Evolutionary conservation across 148 eudicot species (phyloP).

Genomic region (Pharnaceum exiguum): DNA sequence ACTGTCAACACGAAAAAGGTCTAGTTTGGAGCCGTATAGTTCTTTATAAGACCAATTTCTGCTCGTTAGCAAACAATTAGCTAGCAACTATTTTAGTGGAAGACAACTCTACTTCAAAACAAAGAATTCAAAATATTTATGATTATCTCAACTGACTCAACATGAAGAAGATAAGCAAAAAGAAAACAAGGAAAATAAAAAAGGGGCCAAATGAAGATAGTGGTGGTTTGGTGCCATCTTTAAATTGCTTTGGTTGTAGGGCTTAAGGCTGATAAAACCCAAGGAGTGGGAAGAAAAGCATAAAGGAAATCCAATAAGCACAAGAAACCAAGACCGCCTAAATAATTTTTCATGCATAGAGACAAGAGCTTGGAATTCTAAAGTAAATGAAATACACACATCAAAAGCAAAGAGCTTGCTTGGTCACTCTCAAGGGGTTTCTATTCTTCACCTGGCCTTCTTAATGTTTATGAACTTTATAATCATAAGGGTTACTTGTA

Average conservation of each 20-base stretch:
- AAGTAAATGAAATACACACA: too few species aligned
- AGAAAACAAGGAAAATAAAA: not conserved
- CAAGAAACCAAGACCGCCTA: constrained; percentile 48
- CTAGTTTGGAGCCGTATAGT: too few species aligned
- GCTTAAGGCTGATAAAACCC: constrained; percentile 19
- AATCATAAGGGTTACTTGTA: constrained; percentile 7
- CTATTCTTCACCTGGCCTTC: constrained; percentile 13
- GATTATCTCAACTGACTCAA: too few species aligned
- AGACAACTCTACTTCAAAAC: too few species aligned
- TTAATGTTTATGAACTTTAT: not conserved
- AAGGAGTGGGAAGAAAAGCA: constrained; percentile 48
- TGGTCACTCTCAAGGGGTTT: constrained; percentile 20
- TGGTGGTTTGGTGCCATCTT: not conserved
- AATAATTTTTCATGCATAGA: constrained; percentile 37
- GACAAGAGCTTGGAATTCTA: constrained; percentile 51
- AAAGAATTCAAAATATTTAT: too few species aligned
- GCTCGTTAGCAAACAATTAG: too few species aligned
- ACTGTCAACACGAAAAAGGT: too few species aligned
- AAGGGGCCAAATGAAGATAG: not conserved
- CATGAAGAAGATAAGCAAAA: too few species aligned
- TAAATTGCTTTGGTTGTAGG: constrained; percentile 7
- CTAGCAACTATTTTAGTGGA: too few species aligned
- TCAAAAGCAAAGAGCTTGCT: constrained; percentile 37
- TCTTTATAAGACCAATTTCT: too few species aligned
- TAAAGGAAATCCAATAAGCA: constrained; percentile 63